Conservation (phyloP, 2,329 filamentous ascomycete species). For the Escovopsis sp. region DNA sequence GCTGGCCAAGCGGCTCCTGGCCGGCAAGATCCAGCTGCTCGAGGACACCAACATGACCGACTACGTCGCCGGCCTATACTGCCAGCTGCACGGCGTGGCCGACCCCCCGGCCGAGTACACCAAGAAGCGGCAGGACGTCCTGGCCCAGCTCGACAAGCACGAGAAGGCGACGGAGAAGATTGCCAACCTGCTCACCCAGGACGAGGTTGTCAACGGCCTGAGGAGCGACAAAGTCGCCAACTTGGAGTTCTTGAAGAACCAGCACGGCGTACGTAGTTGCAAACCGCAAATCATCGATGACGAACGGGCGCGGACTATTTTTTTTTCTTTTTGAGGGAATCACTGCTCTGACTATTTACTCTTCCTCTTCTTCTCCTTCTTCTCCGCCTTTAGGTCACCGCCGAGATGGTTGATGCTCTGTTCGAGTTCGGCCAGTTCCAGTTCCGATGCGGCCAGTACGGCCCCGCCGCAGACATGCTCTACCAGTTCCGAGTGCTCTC, state of each 20-base stretch:
- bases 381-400: conserved; percentile 47
- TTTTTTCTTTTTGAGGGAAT: neutral
- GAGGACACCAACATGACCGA: conserved; percentile 99
- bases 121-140: conserved; percentile 77
- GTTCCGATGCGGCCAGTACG: conserved; percentile 94
- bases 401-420: conserved; percentile 89
- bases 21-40: conserved; percentile 83
- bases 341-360: neutral
- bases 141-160: conserved; percentile 67
- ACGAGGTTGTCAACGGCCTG: conserved; percentile 80
- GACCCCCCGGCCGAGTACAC: conserved; percentile 72
- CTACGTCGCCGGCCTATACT: conserved; percentile 85
- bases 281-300: conserved; percentile 3
- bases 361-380: neutral
- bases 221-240: conserved; percentile 97
- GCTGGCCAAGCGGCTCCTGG: conserved; percentile 54
- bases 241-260: conserved; percentile 94
- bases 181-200: conserved; percentile 68
- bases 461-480: conserved; percentile 74
- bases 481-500: conserved; percentile 97
- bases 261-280: conserved; percentile 57
- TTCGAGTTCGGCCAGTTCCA: conserved; percentile 96
- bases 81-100: conserved; percentile 69
- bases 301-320: neutral
- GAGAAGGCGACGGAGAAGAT: conserved; percentile 84